Percentiles rank a stretch among this genome's conserved stretches.
Evolutionary conservation across 148 eudicot species (phyloP).

Genomic region (Vaccinium darrowii): DNA sequence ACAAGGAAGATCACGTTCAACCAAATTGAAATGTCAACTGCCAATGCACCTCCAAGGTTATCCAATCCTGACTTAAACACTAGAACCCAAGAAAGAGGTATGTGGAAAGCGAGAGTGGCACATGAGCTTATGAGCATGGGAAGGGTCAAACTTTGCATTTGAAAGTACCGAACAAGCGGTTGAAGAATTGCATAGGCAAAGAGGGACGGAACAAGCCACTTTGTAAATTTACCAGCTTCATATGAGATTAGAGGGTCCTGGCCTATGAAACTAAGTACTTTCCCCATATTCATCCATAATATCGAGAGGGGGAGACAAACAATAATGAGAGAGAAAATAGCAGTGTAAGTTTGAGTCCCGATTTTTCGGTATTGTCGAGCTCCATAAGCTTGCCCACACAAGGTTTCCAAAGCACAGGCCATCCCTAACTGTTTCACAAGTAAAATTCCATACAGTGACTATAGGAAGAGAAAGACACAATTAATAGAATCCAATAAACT

Average conservation of each 20-base stretch:
- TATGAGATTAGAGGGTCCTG: constrained; percentile 72
- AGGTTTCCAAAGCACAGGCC: constrained; percentile 78
- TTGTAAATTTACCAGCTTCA: constrained; percentile 69
- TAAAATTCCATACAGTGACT: neutral
- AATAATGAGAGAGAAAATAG: constrained; percentile 57
- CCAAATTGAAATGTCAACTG: constrained; percentile 67
- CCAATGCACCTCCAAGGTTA: constrained; percentile 68
- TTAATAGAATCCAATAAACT: neutral
- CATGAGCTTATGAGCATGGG: constrained; percentile 69
- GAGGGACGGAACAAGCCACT: constrained; percentile 60
- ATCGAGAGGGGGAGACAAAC: constrained; percentile 67
- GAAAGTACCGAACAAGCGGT: constrained; percentile 70
- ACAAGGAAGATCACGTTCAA: constrained; percentile 47
- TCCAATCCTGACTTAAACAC: constrained; percentile 61
- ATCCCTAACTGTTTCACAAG: constrained; percentile 62
- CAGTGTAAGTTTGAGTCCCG: constrained; percentile 82
- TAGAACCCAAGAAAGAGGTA: constrained; percentile 72
- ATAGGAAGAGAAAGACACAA: neutral
- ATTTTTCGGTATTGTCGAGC: constrained; percentile 71
- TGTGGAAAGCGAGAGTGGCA: constrained; percentile 45
- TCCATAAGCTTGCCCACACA: constrained; percentile 88
- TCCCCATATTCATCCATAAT: constrained; percentile 60
- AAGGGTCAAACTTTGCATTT: constrained; percentile 63
- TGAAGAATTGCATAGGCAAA: constrained; percentile 66
- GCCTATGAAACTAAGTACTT: constrained; percentile 54